phyloP scores from a whole-genome alignment of 331 rosid genomes.

The Cydonia oblonga region DNA sequence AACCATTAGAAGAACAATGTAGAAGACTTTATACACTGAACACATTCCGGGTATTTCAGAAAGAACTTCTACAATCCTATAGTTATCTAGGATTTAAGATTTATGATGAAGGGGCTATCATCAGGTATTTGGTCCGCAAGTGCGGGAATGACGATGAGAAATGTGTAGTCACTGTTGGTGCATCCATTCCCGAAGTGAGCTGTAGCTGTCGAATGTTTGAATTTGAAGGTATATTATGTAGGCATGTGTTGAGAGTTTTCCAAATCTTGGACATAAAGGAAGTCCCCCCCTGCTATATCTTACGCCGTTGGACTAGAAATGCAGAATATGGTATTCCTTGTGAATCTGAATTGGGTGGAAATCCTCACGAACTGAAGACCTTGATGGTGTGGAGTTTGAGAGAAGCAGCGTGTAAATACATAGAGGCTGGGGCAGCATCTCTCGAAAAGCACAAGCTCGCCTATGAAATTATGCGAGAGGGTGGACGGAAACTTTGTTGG shows the following conservation, averaged over 20 bases:
- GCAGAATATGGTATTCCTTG: slow-evolving; percentile 73
- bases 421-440: slow-evolving; percentile 83
- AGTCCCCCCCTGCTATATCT: slow-evolving; percentile 69
- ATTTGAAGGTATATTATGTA: slow-evolving; percentile 82
- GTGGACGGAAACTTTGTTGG: slow-evolving; percentile 85
- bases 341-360: slow-evolving; percentile 55
- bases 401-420: slow-evolving; percentile 79
- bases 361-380: slow-evolving; percentile 61
- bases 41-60: slow-evolving; percentile 74
- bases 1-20: slow-evolving; percentile 82
- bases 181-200: slow-evolving; percentile 38
- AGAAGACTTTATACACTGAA: slow-evolving; percentile 71
- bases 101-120: slow-evolving; percentile 49
- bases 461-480: slow-evolving; percentile 79
- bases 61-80: slow-evolving; percentile 78
- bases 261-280: slow-evolving; percentile 74
- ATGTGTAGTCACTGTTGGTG: slow-evolving; percentile 50
- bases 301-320: slow-evolving; percentile 85
- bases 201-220: slow-evolving; percentile 98
- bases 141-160: slow-evolving; percentile 69
- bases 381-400: slow-evolving; percentile 95
- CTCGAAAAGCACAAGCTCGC: slow-evolving; percentile 85
- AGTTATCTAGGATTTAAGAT: slow-evolving; percentile 86
- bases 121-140: slow-evolving; percentile 74
- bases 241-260: slow-evolving; percentile 75